These are phyloP conservation scores for Chlamydomonas sp. DNA, from an alignment of 139 green algal genomes.

Conservation along the genomic window DNA sequence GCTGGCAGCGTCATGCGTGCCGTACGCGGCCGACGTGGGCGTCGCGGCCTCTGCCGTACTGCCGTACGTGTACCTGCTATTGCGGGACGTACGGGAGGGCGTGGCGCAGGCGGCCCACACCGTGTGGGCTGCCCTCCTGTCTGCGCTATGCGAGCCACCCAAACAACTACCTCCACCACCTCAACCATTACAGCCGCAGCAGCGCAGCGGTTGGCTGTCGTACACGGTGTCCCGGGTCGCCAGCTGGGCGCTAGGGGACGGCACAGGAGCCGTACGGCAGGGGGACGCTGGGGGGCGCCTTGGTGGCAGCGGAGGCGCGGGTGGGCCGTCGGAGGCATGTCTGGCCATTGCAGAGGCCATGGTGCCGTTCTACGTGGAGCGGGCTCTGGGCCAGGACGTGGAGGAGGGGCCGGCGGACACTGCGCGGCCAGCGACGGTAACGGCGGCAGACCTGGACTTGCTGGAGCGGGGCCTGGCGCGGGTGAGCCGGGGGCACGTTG, in stretches of 20 bases:
- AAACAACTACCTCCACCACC: background rate
- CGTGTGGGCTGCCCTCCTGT: conserved; percentile 24
- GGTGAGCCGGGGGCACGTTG: background rate
- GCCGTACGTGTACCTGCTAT: conserved; percentile 27
- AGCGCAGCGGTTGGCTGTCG: background rate
- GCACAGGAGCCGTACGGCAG: background rate
- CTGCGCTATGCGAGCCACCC: background rate
- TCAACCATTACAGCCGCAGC: background rate
- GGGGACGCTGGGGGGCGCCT: background rate
- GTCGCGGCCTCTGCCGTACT: background rate
- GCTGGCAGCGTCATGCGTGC: conserved; percentile 8
- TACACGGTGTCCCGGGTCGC: background rate
- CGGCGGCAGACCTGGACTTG: background rate
- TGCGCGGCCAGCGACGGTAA: background rate
- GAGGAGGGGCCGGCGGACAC: no score
- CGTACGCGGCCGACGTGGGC: background rate
- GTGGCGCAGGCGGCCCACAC: conserved; percentile 13
- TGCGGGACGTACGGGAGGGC: conserved; percentile 4
- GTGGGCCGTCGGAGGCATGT: background rate
- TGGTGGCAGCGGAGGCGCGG: background rate
- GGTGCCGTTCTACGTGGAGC: conserved; percentile 30
- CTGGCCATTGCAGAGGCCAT: conserved; percentile 3
- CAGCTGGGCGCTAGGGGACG: background rate
- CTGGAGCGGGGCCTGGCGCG: conserved; percentile 14
- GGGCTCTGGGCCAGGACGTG: background rate